These are phyloP conservation scores for Geotrichum phurueaensis DNA, from an alignment of 1,139 yeast genomes.

Conservation along the genomic window DNA sequence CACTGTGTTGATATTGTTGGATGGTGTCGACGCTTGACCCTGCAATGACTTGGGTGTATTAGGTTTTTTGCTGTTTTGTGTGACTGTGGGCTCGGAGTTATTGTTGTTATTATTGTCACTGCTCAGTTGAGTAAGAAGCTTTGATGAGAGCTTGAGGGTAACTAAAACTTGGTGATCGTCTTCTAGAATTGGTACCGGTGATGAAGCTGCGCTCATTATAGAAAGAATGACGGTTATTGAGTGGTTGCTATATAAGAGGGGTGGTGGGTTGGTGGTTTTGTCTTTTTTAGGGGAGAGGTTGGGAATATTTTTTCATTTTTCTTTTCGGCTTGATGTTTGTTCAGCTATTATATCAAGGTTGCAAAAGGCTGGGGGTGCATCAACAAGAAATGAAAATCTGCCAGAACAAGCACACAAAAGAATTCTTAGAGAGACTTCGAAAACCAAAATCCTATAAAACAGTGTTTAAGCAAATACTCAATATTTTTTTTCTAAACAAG, in stretches of 20 bases:
- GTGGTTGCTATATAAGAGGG: neutral
- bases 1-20: neutral
- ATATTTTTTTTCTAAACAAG: no score
- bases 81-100: neutral
- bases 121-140: slow-evolving; percentile 7
- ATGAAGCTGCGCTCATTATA: neutral
- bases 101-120: neutral
- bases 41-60: neutral
- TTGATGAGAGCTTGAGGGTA: slow-evolving; percentile 12
- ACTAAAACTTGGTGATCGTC: slow-evolving; percentile 8
- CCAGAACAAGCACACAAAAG: no score
- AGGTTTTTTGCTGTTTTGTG: neutral
- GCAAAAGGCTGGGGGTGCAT: no score
- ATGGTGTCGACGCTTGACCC: neutral
- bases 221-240: neutral
- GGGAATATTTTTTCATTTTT: no score
- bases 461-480: no score
- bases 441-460: no score
- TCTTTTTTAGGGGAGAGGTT: neutral
- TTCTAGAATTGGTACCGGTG: neutral
- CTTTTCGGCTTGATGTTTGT: no score
- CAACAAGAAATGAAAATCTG: no score
- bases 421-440: no score
- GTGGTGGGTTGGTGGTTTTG: neutral
- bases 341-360: no score